A percentile compares a stretch with the other conserved stretches of the same genome.
Evolutionary conservation across 108 stramenopile genomes (phyloP).

Genomic region (Pseudonitzschia multistriata): DNA sequence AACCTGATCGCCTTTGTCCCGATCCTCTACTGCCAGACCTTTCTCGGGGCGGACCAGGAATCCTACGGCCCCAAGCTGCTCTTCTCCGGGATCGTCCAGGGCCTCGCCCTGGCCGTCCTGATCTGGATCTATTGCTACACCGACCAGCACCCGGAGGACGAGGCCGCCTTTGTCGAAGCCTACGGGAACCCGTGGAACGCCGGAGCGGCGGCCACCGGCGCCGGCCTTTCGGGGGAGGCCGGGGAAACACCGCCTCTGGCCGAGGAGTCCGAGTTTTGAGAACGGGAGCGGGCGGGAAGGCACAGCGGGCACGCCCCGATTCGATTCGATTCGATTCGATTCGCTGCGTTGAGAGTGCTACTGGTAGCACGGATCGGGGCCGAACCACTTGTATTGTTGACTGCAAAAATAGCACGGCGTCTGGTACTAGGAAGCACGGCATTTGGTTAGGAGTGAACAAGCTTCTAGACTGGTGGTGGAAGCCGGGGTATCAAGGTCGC

Average conservation of each 20-base stretch:
- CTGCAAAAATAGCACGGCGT: no score
- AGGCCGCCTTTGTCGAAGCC: conserved; percentile 21
- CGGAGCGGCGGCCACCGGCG: background rate
- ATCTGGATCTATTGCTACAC: conserved; percentile 73
- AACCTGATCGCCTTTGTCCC: conserved; percentile 74
- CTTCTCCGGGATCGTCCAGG: conserved; percentile 60
- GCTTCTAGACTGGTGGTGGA: no score
- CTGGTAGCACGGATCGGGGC: no score
- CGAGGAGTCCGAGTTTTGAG: conserved; percentile 27
- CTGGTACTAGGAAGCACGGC: no score
- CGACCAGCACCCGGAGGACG: conserved; percentile 40
- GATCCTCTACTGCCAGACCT: conserved; percentile 52
- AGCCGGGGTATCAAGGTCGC: no score
- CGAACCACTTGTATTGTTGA: no score
- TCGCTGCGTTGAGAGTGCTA: no score
- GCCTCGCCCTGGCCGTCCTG: conserved; percentile 53
- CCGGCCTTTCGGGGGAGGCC: background rate
- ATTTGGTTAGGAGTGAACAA: no score
- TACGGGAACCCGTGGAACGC: background rate
- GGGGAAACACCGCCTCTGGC: conserved; percentile 9
- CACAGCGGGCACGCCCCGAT: background rate
- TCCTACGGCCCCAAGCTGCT: conserved; percentile 46
- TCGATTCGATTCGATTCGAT: no score
- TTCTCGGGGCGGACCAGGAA: conserved; percentile 49
- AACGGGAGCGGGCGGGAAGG: background rate